phyloP scores from a whole-genome alignment of 2,329 filamentous ascomycete species.

The Exophiala viscosa region DNA sequence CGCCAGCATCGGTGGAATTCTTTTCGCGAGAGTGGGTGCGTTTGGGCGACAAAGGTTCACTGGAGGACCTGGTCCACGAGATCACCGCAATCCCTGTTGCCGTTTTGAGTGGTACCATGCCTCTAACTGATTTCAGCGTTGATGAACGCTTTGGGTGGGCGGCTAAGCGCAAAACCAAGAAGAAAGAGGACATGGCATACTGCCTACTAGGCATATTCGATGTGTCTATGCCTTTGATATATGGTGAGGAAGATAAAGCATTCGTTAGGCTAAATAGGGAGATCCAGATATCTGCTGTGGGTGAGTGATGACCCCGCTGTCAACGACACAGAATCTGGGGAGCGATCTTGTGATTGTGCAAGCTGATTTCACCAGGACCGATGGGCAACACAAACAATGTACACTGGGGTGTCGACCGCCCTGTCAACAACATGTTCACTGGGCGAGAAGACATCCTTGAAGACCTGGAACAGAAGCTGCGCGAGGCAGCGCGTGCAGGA shows the following conservation, averaged over 20 bases:
- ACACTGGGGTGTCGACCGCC: constrained; percentile 27
- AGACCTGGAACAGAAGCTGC: constrained; percentile 11
- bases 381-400: constrained; percentile 14
- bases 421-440: constrained; percentile 28
- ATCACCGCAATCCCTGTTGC: constrained; percentile 10
- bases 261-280: constrained; percentile 21
- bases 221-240: constrained; percentile 44
- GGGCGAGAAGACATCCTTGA: constrained; percentile 26
- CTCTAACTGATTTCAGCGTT: constrained; percentile 19
- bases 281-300: constrained; percentile 10
- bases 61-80: constrained; percentile 2
- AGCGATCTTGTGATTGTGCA: not conserved
- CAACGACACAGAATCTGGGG: not conserved
- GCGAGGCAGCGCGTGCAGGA: constrained; percentile 9
- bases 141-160: constrained; percentile 42
- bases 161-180: constrained; percentile 34
- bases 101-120: constrained; percentile 2
- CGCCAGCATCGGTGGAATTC: constrained; percentile 4
- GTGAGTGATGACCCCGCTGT: not conserved
- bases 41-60: not conserved
- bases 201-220: constrained; percentile 44
- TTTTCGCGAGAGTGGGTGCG: constrained; percentile 3
- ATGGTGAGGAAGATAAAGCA: constrained; percentile 35
- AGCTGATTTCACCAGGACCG: too few relatives aligned
- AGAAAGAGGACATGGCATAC: constrained; percentile 43